phyloP scores from a whole-genome alignment of 2,329 filamentous ascomycete genomes.

The Ceratocystis alfenasii region DNA sequence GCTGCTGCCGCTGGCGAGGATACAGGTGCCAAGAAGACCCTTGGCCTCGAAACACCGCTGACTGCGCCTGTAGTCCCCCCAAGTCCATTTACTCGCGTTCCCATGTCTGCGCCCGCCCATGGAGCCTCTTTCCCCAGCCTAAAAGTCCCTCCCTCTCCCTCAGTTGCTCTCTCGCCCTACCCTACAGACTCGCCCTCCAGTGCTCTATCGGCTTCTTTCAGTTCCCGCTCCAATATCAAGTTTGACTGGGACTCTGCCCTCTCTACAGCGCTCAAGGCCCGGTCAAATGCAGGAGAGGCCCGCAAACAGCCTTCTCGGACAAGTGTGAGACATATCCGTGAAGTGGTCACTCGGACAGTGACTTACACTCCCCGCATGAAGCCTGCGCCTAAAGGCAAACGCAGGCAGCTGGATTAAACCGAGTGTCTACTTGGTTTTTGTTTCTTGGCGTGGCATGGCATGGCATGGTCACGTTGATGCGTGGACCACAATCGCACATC shows the following conservation, averaged over 20 bases:
- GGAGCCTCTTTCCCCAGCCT: conserved; percentile 53
- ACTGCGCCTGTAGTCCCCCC: conserved; percentile 32
- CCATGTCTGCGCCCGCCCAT: conserved; percentile 51
- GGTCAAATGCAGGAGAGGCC: conserved; percentile 43
- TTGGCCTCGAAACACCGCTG: conserved; percentile 27
- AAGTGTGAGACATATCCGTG: conserved; percentile 60
- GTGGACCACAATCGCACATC: not conserved
- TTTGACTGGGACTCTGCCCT: conserved; percentile 68
- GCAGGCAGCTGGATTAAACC: conserved; percentile 53
- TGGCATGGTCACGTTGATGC: conserved; percentile 19
- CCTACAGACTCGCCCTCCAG: conserved; percentile 55
- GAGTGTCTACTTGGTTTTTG: not conserved
- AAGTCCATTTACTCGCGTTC: conserved; percentile 42
- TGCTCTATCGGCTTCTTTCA: conserved; percentile 60
- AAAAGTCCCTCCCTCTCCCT: conserved; percentile 65
- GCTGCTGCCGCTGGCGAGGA: conserved; percentile 23
- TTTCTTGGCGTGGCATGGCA: not conserved
- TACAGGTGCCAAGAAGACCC: conserved; percentile 27
- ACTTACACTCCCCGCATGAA: conserved; percentile 82
- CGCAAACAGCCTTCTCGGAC: conserved; percentile 44
- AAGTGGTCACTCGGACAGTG: conserved; percentile 88
- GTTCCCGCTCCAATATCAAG: conserved; percentile 53
- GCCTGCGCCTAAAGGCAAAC: conserved; percentile 83
- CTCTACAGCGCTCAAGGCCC: conserved; percentile 34
- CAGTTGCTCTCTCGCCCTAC: conserved; percentile 41